These are phyloP conservation scores for Boletus speciosus DNA, from an alignment of 768 basidiomycete genomes.

Conservation along the genomic window DNA sequence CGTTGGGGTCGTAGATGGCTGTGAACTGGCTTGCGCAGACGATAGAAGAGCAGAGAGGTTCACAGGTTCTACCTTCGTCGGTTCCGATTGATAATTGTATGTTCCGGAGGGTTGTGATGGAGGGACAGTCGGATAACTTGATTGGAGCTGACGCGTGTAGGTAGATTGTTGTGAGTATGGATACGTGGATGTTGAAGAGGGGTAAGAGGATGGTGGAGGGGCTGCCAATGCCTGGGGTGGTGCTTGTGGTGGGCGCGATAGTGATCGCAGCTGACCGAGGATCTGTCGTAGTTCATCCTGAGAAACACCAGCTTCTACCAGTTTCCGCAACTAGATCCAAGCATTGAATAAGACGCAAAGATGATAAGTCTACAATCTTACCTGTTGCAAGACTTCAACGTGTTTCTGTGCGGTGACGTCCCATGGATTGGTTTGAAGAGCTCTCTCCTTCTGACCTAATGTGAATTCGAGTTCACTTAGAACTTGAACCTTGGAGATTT, in stretches of 20 bases:
- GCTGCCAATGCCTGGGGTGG: constrained; percentile 32
- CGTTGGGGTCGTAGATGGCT: constrained; percentile 22
- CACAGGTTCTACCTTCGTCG: constrained; percentile 29
- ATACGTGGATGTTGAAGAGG: constrained; percentile 25
- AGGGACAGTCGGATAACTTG: constrained; percentile 32
- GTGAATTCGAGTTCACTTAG: constrained; percentile 80
- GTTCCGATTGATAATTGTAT: constrained; percentile 25
- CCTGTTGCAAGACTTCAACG: constrained; percentile 77
- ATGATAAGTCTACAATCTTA: constrained; percentile 25
- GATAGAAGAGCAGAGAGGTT: constrained; percentile 30
- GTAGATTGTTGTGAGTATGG: constrained; percentile 32
- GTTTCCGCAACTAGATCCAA: constrained; percentile 51
- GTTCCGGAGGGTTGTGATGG: constrained; percentile 31
- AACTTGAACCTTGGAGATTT: constrained; percentile 74
- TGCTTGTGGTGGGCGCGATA: constrained; percentile 44
- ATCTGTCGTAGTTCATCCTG: constrained; percentile 79
- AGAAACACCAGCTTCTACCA: constrained; percentile 78
- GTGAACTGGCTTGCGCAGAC: constrained; percentile 21
- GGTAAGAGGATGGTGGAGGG: constrained; percentile 24
- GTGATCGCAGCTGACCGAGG: constrained; percentile 60
- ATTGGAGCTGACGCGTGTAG: constrained; percentile 26
- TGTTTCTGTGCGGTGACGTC: constrained; percentile 69
- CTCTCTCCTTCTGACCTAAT: constrained; percentile 75
- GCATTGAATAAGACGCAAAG: constrained; percentile 3
- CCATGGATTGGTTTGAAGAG: constrained; percentile 66